Conservation (phyloP, 345 rosid species). For the Populus davidiana region DNA sequence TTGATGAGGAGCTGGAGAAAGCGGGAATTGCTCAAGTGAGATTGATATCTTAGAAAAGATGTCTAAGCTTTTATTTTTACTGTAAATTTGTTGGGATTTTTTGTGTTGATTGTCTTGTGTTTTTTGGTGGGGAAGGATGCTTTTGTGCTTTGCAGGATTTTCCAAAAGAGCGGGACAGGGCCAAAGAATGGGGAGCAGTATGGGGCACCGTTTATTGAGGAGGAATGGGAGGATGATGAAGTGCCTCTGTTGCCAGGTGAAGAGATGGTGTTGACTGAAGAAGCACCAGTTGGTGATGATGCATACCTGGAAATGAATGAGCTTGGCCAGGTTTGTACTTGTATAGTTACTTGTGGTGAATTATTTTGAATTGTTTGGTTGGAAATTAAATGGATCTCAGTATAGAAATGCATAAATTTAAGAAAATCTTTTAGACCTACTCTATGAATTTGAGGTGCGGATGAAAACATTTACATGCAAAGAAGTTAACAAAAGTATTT, state of each 20-base stretch:
- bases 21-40: slow-evolving; percentile 66
- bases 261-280: slow-evolving; percentile 37
- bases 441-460: not conserved
- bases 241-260: slow-evolving; percentile 44
- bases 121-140: slow-evolving; percentile 55
- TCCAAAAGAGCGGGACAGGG: slow-evolving; percentile 93
- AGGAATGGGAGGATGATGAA: slow-evolving; percentile 88
- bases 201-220: slow-evolving; percentile 93
- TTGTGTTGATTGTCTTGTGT: not conserved
- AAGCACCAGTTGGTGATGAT: slow-evolving; percentile 41
- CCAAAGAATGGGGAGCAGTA: slow-evolving; percentile 96
- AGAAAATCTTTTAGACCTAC: not conserved
- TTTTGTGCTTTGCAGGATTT: slow-evolving; percentile 83
- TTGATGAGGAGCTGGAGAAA: slow-evolving; percentile 55
- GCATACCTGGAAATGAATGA: slow-evolving; percentile 49
- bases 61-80: not conserved
- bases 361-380: not conserved
- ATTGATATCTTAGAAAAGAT: not conserved
- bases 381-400: not conserved
- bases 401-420: not conserved
- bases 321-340: slow-evolving; percentile 55
- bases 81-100: not conserved
- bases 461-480: not conserved
- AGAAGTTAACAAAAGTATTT: not conserved
- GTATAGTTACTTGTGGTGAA: not conserved